These are phyloP conservation scores for Anaeromyces robustus DNA, from an alignment of 192 early-diverging fungal genomes.

Conservation along the genomic window DNA sequence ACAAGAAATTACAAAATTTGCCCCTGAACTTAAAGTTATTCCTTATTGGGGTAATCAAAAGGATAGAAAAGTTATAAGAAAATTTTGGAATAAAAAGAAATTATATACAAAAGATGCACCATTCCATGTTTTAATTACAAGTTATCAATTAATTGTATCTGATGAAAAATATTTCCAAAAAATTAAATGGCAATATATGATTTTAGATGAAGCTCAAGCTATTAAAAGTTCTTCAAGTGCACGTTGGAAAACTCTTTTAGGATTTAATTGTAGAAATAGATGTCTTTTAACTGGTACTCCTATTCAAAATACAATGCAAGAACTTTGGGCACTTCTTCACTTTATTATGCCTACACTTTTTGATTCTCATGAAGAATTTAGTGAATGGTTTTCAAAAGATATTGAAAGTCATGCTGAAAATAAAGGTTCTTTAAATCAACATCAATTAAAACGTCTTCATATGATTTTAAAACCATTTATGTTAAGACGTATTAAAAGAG, in stretches of 20 bases:
- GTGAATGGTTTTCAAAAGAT: conserved; percentile 87
- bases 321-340: conserved; percentile 82
- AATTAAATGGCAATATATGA: conserved; percentile 90
- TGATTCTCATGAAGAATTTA: conserved; percentile 84
- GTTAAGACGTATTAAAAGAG: conserved; percentile 76
- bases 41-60: conserved; percentile 79
- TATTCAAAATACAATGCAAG: conserved; percentile 88
- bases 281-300: conserved; percentile 80
- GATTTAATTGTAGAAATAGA: conserved; percentile 71
- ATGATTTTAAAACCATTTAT: conserved; percentile 93
- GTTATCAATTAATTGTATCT: conserved; percentile 70
- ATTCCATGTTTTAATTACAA: conserved; percentile 81
- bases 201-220: conserved; percentile 86
- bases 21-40: conserved; percentile 60
- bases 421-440: conserved; percentile 58
- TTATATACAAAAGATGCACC: conserved; percentile 50
- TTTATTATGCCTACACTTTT: conserved; percentile 93
- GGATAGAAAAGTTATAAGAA: conserved; percentile 66
- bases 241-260: conserved; percentile 75
- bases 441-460: conserved; percentile 69
- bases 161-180: conserved; percentile 67
- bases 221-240: conserved; percentile 75
- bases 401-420: conserved; percentile 83
- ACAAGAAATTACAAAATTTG: conserved; percentile 67
- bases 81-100: conserved; percentile 51